A percentile compares a stretch with the other conserved stretches of the same genome.
Evolutionary conservation across 2,329 filamentous ascomycete species (phyloP).

Genomic region (Fusarium beomiforme): DNA sequence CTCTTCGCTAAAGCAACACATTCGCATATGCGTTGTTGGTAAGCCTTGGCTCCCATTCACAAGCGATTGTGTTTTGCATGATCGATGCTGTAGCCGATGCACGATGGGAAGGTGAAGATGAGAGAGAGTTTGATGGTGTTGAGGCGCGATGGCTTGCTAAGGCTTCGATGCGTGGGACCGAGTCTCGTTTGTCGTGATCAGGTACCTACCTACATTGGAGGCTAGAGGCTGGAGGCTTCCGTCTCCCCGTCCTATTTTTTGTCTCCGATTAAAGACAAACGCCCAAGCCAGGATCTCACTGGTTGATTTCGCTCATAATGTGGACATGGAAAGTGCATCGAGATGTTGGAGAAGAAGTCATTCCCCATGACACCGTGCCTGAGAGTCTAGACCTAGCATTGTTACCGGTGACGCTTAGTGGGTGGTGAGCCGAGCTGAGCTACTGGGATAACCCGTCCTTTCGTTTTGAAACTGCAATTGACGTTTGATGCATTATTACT

Average conservation of each 20-base stretch:
- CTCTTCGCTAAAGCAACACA: not conserved
- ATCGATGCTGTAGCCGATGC: constrained; percentile 26
- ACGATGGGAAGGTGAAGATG: not conserved
- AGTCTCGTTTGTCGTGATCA: constrained; percentile 22
- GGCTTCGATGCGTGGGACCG: constrained; percentile 25
- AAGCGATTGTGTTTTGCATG: not conserved
- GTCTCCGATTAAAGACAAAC: not conserved
- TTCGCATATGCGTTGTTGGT: not conserved
- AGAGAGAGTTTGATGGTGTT: constrained; percentile 24
- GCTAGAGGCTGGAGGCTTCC: constrained; percentile 4
- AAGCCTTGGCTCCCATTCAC: not conserved
- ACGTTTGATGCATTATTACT: not conserved
- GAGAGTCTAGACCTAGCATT: constrained; percentile 12
- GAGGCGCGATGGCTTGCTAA: constrained; percentile 27
- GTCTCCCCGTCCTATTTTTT: constrained; percentile 6
- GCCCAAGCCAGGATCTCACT: constrained; percentile 2
- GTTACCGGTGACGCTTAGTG: constrained; percentile 19
- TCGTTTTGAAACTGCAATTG: not conserved
- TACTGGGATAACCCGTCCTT: not conserved
- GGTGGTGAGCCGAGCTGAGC: not conserved
- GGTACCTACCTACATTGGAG: not conserved
- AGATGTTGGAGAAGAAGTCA: not conserved
- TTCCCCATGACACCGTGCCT: constrained; percentile 9
- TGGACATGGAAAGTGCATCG: constrained; percentile 8
- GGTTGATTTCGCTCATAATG: not conserved